Conservation (phyloP, 495 filamentous ascomycete genomes). For the Poronia punctata region DNA sequence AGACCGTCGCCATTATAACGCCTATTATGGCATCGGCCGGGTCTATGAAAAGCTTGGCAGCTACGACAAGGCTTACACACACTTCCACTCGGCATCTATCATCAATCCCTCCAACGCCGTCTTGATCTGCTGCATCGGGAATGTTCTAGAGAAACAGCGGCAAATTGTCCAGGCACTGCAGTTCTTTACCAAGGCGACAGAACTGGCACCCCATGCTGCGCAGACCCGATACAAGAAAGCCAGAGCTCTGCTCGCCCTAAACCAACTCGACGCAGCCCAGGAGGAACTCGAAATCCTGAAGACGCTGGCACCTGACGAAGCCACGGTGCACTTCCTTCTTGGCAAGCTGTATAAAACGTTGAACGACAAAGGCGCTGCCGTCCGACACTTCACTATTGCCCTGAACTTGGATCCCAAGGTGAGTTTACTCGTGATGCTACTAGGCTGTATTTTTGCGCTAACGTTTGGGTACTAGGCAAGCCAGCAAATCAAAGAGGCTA, state of each 20-base stretch:
- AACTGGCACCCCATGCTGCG: conserved; percentile 71
- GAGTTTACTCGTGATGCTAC: neutral
- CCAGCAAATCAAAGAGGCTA: conserved; percentile 84
- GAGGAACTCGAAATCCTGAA: conserved; percentile 75
- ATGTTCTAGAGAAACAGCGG: conserved; percentile 79
- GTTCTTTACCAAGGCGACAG: conserved; percentile 72
- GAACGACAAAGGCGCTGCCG: conserved; percentile 69
- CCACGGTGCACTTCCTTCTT: conserved; percentile 89
- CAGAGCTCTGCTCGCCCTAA: conserved; percentile 73
- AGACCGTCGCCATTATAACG: conserved; percentile 89
- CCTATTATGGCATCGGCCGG: conserved; percentile 89
- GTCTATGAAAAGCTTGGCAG: conserved; percentile 94
- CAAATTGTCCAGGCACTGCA: conserved; percentile 67
- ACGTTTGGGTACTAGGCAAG: conserved; percentile 58
- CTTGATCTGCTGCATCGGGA: conserved; percentile 82
- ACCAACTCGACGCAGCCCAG: conserved; percentile 61
- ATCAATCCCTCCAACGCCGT: conserved; percentile 93
- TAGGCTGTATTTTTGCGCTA: conserved; percentile 1
- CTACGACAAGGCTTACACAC: conserved; percentile 79
- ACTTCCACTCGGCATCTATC: conserved; percentile 75
- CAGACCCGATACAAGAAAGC: conserved; percentile 88
- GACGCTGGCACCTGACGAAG: conserved; percentile 86
- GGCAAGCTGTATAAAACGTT: conserved; percentile 80
- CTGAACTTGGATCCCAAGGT: conserved; percentile 97
- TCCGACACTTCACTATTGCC: conserved; percentile 88